These are phyloP conservation scores for Xylariaceae sp. DNA, from an alignment of 2,329 filamentous ascomycete species.

Conservation along the genomic window DNA sequence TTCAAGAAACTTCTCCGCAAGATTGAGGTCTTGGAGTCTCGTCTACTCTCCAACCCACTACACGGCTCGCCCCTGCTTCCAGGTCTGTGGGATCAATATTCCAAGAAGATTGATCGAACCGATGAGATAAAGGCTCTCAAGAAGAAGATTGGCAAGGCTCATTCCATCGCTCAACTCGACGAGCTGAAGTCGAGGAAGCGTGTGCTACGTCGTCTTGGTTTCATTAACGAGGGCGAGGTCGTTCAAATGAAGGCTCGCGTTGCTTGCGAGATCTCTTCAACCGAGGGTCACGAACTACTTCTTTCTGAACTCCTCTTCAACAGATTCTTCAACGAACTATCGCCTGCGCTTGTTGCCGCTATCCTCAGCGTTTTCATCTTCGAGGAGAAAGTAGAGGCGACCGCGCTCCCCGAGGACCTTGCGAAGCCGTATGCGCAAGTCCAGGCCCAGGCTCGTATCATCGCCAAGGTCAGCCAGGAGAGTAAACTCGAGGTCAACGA, in stretches of 20 bases:
- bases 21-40: constrained; percentile 94
- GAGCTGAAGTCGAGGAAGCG: constrained; percentile 95
- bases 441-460: constrained; percentile 77
- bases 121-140: constrained; percentile 85
- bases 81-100: constrained; percentile 84
- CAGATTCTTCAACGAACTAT: constrained; percentile 94
- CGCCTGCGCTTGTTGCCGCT: constrained; percentile 81
- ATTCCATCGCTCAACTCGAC: constrained; percentile 89
- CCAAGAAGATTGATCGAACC: constrained; percentile 70
- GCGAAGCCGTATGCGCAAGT: constrained; percentile 84
- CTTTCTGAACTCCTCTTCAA: constrained; percentile 93
- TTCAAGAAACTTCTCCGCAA: constrained; percentile 94
- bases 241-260: constrained; percentile 96
- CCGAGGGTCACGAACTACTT: constrained; percentile 85
- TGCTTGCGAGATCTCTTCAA: constrained; percentile 94
- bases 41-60: constrained; percentile 81
- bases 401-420: constrained; percentile 76
- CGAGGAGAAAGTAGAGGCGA: constrained; percentile 86
- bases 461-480: constrained; percentile 92
- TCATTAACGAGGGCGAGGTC: constrained; percentile 93
- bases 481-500: constrained; percentile 93
- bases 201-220: constrained; percentile 87
- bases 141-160: constrained; percentile 79
- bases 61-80: constrained; percentile 85
- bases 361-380: constrained; percentile 94